These are phyloP conservation scores for Geotrichum macrosporum DNA, from an alignment of 1,139 yeast species.

Conservation along the genomic window DNA sequence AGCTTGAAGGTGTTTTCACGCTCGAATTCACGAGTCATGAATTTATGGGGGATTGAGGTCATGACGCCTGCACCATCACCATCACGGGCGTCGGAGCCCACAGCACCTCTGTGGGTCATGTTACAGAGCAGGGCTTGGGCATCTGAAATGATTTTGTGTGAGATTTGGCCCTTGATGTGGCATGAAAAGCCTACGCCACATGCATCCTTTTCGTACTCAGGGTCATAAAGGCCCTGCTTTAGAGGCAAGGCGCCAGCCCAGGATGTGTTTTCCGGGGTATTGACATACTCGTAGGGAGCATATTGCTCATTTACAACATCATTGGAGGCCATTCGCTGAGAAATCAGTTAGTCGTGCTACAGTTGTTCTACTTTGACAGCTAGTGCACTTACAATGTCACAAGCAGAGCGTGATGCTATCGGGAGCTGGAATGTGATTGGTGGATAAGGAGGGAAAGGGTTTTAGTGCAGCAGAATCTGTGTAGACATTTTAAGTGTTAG, in stretches of 20 bases:
- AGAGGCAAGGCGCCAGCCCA: conserved; percentile 92
- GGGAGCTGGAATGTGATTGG: too few relatives aligned
- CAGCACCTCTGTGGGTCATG: conserved; percentile 99
- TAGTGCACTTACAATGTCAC: too few relatives aligned
- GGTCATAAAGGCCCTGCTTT: conserved; percentile 87
- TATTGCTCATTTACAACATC: conserved; percentile 30
- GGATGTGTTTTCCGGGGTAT: conserved; percentile 70
- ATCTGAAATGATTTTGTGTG: conserved; percentile 92
- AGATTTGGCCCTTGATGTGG: conserved; percentile 79
- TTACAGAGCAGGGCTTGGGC: conserved; percentile 80
- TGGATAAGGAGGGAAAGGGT: too few relatives aligned
- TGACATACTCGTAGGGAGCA: conserved; percentile 59
- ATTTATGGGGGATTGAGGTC: conserved; percentile 86
- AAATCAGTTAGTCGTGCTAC: too few relatives aligned
- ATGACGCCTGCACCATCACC: conserved; percentile 99
- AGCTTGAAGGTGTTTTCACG: conserved; percentile 50
- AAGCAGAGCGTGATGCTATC: too few relatives aligned
- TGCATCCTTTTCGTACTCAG: conserved; percentile 91
- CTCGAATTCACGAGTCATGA: conserved; percentile 78
- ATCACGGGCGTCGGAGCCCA: conserved; percentile 88
- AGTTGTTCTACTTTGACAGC: too few relatives aligned
- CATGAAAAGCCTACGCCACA: conserved; percentile 99
- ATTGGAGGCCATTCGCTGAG: conserved; percentile 19
- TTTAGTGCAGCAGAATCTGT: too few relatives aligned
- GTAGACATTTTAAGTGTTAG: too few relatives aligned